These are phyloP conservation scores for Mucor mucedo DNA, from an alignment of 371 early-diverging fungal species.

Conservation along the genomic window DNA sequence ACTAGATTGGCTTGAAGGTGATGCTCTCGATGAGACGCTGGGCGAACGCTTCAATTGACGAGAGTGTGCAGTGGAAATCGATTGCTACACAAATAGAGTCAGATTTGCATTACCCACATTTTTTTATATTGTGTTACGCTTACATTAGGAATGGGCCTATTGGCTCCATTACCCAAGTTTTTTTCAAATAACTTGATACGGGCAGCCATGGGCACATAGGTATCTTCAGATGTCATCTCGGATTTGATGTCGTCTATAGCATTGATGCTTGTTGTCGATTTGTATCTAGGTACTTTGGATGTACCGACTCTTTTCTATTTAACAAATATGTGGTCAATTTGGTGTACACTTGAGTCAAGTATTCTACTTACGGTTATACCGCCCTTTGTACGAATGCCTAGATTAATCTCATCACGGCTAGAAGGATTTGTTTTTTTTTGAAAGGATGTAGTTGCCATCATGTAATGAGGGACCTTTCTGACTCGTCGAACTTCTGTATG, in stretches of 20 bases:
- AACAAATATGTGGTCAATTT: not conserved
- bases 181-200: constrained; percentile 35
- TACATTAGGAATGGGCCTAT: constrained; percentile 17
- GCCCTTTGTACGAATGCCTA: constrained; percentile 11
- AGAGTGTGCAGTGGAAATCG: too few relatives aligned
- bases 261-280: constrained; percentile 24
- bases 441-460: constrained; percentile 25
- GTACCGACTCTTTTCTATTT: constrained; percentile 27
- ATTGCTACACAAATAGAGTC: too few relatives aligned
- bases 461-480: constrained; percentile 25
- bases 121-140: not conserved
- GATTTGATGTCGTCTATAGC: constrained; percentile 23
- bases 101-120: not conserved
- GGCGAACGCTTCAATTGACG: too few relatives aligned
- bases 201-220: constrained; percentile 29
- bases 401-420: not conserved
- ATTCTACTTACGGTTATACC: constrained; percentile 18
- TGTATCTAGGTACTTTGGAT: constrained; percentile 25
- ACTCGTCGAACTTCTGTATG: not conserved
- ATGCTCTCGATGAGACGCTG: too few relatives aligned
- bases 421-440: not conserved
- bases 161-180: constrained; percentile 25
- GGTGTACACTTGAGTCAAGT: not conserved
- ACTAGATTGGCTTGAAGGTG: too few relatives aligned
- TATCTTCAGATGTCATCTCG: constrained; percentile 24